Evolutionary conservation across 345 rosid genomes (phyloP).

Genomic region (Toxicodendron radicans): DNA sequence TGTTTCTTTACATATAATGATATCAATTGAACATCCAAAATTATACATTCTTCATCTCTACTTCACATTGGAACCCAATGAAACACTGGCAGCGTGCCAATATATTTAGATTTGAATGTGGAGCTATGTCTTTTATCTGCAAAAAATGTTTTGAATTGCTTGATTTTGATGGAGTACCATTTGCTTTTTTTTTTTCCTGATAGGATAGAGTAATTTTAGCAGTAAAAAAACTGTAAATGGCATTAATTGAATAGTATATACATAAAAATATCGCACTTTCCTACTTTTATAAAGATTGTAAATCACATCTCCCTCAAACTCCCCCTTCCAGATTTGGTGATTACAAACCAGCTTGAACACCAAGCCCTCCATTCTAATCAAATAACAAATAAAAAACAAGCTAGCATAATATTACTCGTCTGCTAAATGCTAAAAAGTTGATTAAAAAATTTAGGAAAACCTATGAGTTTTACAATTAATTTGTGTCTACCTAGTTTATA

Average conservation of each 20-base stretch:
- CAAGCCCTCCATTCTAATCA: slow-evolving; percentile 15
- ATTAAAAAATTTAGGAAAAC: neutral
- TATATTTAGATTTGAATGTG: neutral
- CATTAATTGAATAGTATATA: slow-evolving; percentile 23
- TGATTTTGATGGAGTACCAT: neutral
- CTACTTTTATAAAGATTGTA: slow-evolving; percentile 16
- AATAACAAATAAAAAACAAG: slow-evolving; percentile 26
- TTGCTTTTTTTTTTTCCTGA: neutral
- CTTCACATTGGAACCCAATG: neutral
- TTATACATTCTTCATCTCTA: neutral
- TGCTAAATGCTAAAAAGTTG: slow-evolving; percentile 9
- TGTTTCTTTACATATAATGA: neutral
- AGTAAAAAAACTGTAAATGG: slow-evolving; percentile 16
- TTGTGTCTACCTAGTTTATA: slow-evolving; percentile 23
- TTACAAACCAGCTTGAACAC: slow-evolving; percentile 9
- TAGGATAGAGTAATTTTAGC: neutral
- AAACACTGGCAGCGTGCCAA: neutral
- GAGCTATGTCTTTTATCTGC: neutral
- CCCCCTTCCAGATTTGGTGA: slow-evolving; percentile 3
- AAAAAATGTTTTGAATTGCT: neutral
- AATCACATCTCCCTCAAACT: slow-evolving; percentile 9
- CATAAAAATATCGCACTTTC: slow-evolving; percentile 23
- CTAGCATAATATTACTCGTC: slow-evolving; percentile 24
- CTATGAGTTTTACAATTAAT: slow-evolving; percentile 34
- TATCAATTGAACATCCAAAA: neutral